These are phyloP conservation scores for Zymoseptoria ardabiliae DNA, from an alignment of 2,329 filamentous ascomycete species.

Conservation along the genomic window DNA sequence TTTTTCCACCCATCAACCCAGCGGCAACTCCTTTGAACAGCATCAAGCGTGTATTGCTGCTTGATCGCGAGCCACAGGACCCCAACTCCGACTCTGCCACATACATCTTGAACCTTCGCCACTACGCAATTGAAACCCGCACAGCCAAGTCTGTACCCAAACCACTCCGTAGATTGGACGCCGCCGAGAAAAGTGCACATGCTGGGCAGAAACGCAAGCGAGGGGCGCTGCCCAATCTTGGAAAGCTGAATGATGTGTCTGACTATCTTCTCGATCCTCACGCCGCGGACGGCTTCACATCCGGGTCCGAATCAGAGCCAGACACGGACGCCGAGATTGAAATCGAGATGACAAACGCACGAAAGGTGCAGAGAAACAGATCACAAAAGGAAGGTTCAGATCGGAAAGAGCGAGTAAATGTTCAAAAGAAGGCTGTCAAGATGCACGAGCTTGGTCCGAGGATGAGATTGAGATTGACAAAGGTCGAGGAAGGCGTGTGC, in stretches of 20 bases:
- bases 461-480: constrained; percentile 80
- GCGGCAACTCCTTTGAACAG: constrained; percentile 81
- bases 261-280: constrained; percentile 82
- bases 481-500: constrained; percentile 92
- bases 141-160: constrained; percentile 71
- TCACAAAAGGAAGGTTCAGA: constrained; percentile 31
- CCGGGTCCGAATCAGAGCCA: constrained; percentile 83
- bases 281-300: constrained; percentile 76
- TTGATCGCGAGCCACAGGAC: constrained; percentile 65
- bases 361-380: constrained; percentile 54
- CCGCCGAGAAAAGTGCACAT: constrained; percentile 67
- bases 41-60: constrained; percentile 82
- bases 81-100: constrained; percentile 24
- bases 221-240: constrained; percentile 70
- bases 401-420: constrained; percentile 38
- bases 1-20: constrained; percentile 93
- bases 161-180: constrained; percentile 73
- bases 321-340: constrained; percentile 97
- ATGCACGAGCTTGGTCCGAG: constrained; percentile 86
- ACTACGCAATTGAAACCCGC: constrained; percentile 92
- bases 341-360: constrained; percentile 54
- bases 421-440: constrained; percentile 84
- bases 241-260: constrained; percentile 83
- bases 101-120: constrained; percentile 79
- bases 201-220: constrained; percentile 39